These are phyloP conservation scores for Zalaria obscura DNA, from an alignment of 2,329 filamentous ascomycete genomes.

Conservation along the genomic window DNA sequence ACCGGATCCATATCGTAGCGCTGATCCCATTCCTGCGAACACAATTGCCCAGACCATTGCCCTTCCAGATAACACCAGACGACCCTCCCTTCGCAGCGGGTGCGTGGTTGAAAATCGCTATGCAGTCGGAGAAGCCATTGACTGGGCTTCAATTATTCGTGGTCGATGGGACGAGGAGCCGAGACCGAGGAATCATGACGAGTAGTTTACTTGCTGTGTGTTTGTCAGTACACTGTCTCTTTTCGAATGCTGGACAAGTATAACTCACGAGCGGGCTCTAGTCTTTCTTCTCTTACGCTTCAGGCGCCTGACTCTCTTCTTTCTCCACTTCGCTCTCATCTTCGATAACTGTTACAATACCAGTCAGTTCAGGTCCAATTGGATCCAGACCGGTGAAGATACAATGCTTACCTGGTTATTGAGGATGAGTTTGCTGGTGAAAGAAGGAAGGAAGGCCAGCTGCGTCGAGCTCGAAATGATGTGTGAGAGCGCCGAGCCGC, in stretches of 20 bases:
- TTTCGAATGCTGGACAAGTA: not conserved
- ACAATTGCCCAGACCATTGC: too few species aligned
- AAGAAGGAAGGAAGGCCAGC: slow-evolving; percentile 12
- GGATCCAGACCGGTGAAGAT: slow-evolving; percentile 7
- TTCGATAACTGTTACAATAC: slow-evolving; percentile 24
- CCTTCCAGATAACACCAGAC: too few species aligned
- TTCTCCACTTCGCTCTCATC: slow-evolving; percentile 99
- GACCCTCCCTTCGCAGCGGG: too few species aligned
- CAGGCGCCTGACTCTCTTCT: slow-evolving; percentile 98
- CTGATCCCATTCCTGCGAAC: too few species aligned
- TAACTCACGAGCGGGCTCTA: slow-evolving; percentile 81
- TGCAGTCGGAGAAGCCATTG: too few species aligned
- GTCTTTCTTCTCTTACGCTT: slow-evolving; percentile 99
- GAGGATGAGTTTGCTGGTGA: slow-evolving; percentile 27
- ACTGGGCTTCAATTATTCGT: not conserved
- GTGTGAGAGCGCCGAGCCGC: too few species aligned
- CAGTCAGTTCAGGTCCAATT: not conserved
- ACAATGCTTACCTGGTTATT: slow-evolving; percentile 24
- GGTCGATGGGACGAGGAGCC: slow-evolving; percentile 1
- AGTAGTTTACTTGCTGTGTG: slow-evolving; percentile 31
- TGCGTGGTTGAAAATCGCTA: too few species aligned
- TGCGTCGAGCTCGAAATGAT: not conserved
- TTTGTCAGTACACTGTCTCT: slow-evolving; percentile 8
- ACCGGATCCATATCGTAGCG: too few species aligned
- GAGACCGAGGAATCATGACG: slow-evolving; percentile 20